Percentiles rank a stretch among this genome's conserved stretches.
Evolutionary conservation across 345 rosid genomes (phyloP).

Genomic region (Acer campestre): DNA sequence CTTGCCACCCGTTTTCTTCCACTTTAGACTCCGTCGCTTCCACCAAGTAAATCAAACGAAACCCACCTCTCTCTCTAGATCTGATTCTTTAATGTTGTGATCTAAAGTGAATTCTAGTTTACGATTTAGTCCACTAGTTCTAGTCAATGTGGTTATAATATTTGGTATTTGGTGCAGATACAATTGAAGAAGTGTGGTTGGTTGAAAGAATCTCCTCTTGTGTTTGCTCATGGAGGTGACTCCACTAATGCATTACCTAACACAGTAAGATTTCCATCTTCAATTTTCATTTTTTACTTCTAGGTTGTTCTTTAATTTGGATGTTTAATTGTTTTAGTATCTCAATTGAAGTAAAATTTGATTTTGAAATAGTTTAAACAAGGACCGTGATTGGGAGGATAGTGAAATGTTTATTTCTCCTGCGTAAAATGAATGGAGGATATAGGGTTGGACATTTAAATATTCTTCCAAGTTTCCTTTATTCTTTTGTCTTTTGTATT

Average conservation of each 20-base stretch:
- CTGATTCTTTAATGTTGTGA: neutral
- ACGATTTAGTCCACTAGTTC: neutral
- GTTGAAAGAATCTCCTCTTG: conserved; percentile 86
- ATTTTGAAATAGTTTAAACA: too few relatives aligned
- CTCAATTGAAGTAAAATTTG: too few relatives aligned
- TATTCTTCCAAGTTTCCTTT: too few relatives aligned
- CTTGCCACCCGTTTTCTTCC: conserved; percentile 85
- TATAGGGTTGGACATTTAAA: too few relatives aligned
- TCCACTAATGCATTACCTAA: conserved; percentile 78
- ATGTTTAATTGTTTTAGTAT: too few relatives aligned
- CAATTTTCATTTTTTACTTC: neutral
- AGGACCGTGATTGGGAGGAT: too few relatives aligned
- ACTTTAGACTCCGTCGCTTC: conserved; percentile 72
- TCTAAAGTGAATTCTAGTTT: neutral
- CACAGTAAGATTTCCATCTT: conserved; percentile 49
- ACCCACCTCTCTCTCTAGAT: neutral
- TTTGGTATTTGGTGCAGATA: conserved; percentile 19
- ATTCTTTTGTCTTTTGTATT: too few relatives aligned
- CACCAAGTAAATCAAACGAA: conserved; percentile 46
- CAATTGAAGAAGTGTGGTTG: conserved; percentile 67
- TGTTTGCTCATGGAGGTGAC: conserved; percentile 99
- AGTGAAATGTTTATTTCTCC: too few relatives aligned
- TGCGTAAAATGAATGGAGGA: too few relatives aligned
- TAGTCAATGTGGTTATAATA: too few relatives aligned
- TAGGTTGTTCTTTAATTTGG: too few relatives aligned